These are phyloP conservation scores for Prunus davidiana DNA, from an alignment of 306 rosid genomes.

Conservation along the genomic window DNA sequence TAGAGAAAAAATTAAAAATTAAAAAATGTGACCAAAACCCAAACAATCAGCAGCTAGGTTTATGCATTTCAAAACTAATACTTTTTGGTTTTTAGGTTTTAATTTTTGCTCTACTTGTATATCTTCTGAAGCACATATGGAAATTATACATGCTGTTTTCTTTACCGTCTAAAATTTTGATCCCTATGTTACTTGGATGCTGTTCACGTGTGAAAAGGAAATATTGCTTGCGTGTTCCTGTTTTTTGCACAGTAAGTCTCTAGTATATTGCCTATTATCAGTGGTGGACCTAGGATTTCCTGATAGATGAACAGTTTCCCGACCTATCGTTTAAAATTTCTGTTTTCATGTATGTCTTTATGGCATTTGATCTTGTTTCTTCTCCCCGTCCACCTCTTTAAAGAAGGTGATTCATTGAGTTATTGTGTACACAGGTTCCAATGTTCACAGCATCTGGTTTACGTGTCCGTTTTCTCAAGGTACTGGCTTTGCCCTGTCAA, in stretches of 20 bases:
- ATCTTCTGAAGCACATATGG: not conserved
- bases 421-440: slow-evolving; percentile 55
- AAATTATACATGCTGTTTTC: not conserved
- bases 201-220: not conserved
- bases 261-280: not conserved
- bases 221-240: not conserved
- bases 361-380: not conserved
- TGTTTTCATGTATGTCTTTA: not conserved
- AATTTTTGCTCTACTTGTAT: not conserved
- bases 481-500: slow-evolving; percentile 14
- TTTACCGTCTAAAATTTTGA: not conserved
- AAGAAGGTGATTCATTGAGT: not conserved
- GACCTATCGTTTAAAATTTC: not conserved
- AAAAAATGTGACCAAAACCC: not conserved
- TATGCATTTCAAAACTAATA: not conserved
- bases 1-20: not conserved
- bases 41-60: not conserved
- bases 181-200: not conserved
- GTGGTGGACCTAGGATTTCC: not conserved
- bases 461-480: slow-evolving; percentile 97
- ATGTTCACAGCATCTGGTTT: slow-evolving; percentile 97
- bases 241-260: not conserved
- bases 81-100: not conserved
- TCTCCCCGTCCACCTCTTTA: not conserved
- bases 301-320: not conserved